Base-by-base conservation (phyloP, 352 stramenopile species). In the Aphanomyces cochlioides region DNA sequence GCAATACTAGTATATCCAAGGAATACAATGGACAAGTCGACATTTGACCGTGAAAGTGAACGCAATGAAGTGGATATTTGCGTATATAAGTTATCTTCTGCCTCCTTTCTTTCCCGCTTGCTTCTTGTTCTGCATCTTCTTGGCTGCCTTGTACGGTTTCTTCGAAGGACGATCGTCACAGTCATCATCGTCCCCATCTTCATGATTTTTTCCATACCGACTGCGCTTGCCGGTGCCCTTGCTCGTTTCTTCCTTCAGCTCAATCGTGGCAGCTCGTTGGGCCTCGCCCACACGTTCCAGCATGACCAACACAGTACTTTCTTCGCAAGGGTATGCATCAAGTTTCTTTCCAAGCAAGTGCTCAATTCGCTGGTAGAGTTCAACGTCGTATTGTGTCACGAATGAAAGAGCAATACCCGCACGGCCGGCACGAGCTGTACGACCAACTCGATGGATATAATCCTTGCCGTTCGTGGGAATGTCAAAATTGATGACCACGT, bases 401-500 rank as follows among this genome's bases (percentile, higher is more conserved):
- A 99, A 97, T 13, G 95, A 98, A 67, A 99, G 89, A 0, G 97
- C 94, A 21, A 93, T 87, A 47, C 98, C 98, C 10, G 91, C 90
- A 48, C 92, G 80, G 47, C 98, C 98, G 41, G 97, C 97, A 75
- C 98, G 86, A 5, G 97, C 98, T 5, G 98, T 99, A 64, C 98
- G 88, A 19, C 98, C 98, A 2, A 99, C 96, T 40, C 98, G 85
- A 77, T 99, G 97, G 73, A 99, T 98, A 79, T 99, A 99, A 78
- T 99, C 96, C 77, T 99, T 99, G 34, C 93, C 96, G 78, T 99
- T 92, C 34, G 85, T 96, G 10, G 98, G 97, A 53, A 99, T 97
- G 80, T 99, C 97, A 81, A 98, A 99, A 77, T 99, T 99, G 66
- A 99, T 89, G 15, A 99, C 97, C 12, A 98, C 80, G 77, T 99